These are phyloP conservation scores for Pythium dissimile DNA, from an alignment of 352 stramenopile genomes.

Conservation along the genomic window DNA sequence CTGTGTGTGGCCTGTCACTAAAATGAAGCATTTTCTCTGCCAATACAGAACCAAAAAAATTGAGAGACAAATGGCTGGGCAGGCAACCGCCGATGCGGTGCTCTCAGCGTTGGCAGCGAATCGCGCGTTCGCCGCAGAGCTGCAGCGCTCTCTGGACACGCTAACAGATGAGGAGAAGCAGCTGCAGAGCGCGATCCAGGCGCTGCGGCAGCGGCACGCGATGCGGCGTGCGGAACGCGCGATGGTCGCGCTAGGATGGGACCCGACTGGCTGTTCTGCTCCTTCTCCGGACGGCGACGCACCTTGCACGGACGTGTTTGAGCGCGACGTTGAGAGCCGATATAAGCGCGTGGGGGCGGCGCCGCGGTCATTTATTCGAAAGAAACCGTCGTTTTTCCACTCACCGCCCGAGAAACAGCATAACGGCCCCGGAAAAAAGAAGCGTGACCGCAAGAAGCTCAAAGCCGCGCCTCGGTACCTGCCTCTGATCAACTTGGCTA, in stretches of 20 bases:
- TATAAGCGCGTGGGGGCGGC: conserved; percentile 33
- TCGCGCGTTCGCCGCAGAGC: conserved; percentile 36
- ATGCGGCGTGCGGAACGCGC: conserved; percentile 46
- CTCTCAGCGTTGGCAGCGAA: conserved; percentile 28
- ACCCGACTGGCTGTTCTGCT: background rate
- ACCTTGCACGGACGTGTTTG: conserved; percentile 19
- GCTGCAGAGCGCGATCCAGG: conserved; percentile 34
- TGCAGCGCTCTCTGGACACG: conserved; percentile 28
- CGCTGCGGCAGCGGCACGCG: conserved; percentile 48
- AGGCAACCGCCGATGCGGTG: background rate
- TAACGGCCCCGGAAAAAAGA: background rate
- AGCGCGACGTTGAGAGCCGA: conserved; percentile 22
- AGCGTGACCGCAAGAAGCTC: conserved; percentile 7
- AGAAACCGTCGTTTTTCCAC: conserved; percentile 55
- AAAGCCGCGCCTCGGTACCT: background rate
- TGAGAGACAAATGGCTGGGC: conserved; percentile 5
- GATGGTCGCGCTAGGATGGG: conserved; percentile 30
- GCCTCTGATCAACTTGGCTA: conserved; percentile 1
- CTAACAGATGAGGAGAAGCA: conserved; percentile 38
- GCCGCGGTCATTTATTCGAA: conserved; percentile 57
- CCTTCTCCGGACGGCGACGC: background rate
- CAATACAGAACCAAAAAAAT: background rate
- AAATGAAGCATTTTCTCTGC: background rate
- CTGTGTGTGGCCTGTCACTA: conserved; percentile 11
- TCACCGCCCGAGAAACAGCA: conserved; percentile 25